Base-by-base conservation (phyloP, 768 basidiomycete species). In the Termitomyces sp. region DNA sequence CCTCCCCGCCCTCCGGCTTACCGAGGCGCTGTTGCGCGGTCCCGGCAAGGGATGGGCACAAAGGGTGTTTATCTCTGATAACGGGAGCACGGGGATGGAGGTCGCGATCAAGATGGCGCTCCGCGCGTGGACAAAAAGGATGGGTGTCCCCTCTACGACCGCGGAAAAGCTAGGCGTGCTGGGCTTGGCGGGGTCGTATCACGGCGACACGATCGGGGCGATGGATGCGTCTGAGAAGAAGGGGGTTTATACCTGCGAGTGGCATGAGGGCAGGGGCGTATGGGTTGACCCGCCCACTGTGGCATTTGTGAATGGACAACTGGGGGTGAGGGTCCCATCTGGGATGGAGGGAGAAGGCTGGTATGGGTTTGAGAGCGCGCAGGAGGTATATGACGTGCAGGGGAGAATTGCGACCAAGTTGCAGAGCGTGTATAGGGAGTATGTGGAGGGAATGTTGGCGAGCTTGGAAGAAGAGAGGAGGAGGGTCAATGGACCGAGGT, bases 101-200 rank as follows among this genome's bases (percentile, higher is more conserved):
- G 88, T 96, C n/a, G 96, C 93, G 11, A 73, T 98, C 57, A 98
- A 98, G 72, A 98, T 98, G 96, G 96, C 93, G 0, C 72, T 98
- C 42, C 80, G 95, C 25, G 84, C 87, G 2, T 88, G 79, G 59
- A 73, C 81, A 14, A 61, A 71, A 16, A 46, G 63, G 9, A 52
- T 43, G 34, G 50, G 52, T 25, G 44, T 45, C 6, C 19, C 25
- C 14, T 29, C 37, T 5, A 40, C 29, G 38, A 34, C 41, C 3
- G 76, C 27, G 75, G 82, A 80, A 59, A 71, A 75, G 25, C 73
- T 95, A 4, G 92, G 90, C 4, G 82, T 98, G 1, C 68, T 98
- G 3, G 96, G 96, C 0, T 65, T 98, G 42, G 87, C 84, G 62
- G 96, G 96, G 5, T 93, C 93, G 66, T 98, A 98, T 73, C 96